Evolutionary conservation across 768 basidiomycete species (phyloP), one percentile per base, ranked within the genome.

Genomic region (Plicaturopsis crispa): DNA sequence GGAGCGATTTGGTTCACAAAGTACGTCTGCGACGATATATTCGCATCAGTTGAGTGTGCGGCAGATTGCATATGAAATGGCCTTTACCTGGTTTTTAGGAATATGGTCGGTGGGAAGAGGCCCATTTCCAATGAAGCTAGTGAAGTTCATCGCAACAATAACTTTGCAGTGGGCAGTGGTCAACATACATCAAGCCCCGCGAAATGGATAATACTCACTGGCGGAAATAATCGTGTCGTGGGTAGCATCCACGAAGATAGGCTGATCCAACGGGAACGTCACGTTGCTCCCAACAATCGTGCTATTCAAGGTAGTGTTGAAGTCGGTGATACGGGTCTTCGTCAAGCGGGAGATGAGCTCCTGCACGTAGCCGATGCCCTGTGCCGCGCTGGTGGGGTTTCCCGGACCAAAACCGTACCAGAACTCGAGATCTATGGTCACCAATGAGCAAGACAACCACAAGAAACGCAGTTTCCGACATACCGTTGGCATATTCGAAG

Each of bases 221-320:
- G 59, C 57, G 8, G 65, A 45, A 20, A 73, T 55, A 33, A 71
- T 58, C 16, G 65, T 60, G 35, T 74, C 73, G 45, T 73, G 73
- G 13, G 50, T 55, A 3, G 63, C 65, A 28, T 73, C 72, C 30
- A 69, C 67, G 35, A 63, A 72, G 36, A 74, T 56, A 32, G 57
- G 53, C 41, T 61, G 57, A 18, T 58, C 40, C 18, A 64, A 48
- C 21, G 61, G 61, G 53, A 63, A 62, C 11, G 53, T 60, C 28
- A 55, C 46, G 31, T 54, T 50, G 41, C 37, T 68, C 31, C 63
- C 51, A 42, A 72, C 66, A 35, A 72, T 57, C 4, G 69, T 67
- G 18, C 57, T 52, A 49, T 77, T 77, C 19, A 65, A 65, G 1
- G 65, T 63, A 19, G 71, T 66, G 45, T 69, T 63, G 49, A 60